Evolutionary conservation across 306 rosid genomes (phyloP), one percentile per base, ranked within the genome.

Genomic region (Rubus parviflorus): DNA sequence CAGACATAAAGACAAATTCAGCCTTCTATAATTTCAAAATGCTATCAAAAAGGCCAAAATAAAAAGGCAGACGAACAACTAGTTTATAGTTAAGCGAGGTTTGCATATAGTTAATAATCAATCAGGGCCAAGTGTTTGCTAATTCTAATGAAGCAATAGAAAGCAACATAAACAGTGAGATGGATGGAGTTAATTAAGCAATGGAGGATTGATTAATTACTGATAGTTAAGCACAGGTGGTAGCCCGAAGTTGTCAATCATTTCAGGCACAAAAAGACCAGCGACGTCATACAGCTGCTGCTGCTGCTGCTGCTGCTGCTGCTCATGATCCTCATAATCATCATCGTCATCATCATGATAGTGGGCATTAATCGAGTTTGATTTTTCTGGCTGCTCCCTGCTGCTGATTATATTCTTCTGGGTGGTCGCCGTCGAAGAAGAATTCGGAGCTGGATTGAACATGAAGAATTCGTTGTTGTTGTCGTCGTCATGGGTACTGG

Each of bases 181-280:
- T 30, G 2, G 35, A 30, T 30, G 35, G 35, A 30, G 35, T 52
- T 17, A 17, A 52, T 17, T 52, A 30, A 30, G 35, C 57, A 52
- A 17, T 49, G 54, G 22, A 4, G 22, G 54, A 49, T 49, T 56
- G 54, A 49, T 49, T 56, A 56, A 23, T 30, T 30, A 30, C 35
- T 30, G 35, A 1, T 30, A 30, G 1, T 0, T 54, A 6, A 22
- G n/a, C n/a, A n/a, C n/a, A n/a, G n/a, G n/a, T n/a, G n/a, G n/a
- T n/a, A n/a, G 58, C 10, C 86, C 77, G 40, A 91, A 73, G 70
- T 43, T 83, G 3, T 91, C 97, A 6, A 91, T 72, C 90, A 85
- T 82, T 85, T 83, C 82, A 65, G 92, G 83, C 22, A 84, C 75
- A 81, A 83, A 88, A 79, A 77, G 86, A 47, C 86, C 89, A 61